Evolutionary conservation across 2,329 filamentous ascomycete species (phyloP).

Genomic region (Elsinoe australis): DNA sequence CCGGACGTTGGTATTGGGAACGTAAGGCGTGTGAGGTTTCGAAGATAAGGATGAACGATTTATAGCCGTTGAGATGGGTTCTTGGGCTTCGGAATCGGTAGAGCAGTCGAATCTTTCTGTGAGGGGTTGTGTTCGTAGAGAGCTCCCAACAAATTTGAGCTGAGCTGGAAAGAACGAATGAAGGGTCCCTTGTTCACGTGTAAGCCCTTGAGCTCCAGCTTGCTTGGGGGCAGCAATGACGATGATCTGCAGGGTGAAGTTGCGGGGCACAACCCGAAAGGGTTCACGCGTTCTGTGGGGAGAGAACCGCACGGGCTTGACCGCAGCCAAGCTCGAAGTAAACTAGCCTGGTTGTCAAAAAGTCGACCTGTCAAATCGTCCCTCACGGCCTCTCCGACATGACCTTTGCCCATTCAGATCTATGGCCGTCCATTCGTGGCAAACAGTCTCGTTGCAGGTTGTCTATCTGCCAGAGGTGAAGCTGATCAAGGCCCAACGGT

Average conservation of each 20-base stretch:
- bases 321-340: neutral
- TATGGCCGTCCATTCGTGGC: neutral
- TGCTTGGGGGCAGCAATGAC: too few species aligned
- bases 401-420: neutral
- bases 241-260: too few species aligned
- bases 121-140: too few species aligned
- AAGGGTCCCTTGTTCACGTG: too few species aligned
- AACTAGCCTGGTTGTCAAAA: neutral
- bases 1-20: neutral
- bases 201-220: too few species aligned
- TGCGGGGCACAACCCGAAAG: neutral
- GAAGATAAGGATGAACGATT: neutral
- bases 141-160: too few species aligned
- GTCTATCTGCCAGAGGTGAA: neutral
- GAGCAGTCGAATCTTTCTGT: too few species aligned
- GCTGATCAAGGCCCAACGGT: conserved; percentile 3
- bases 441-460: conserved; percentile 3
- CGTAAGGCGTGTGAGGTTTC: conserved; percentile 1
- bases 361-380: neutral
- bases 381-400: neutral
- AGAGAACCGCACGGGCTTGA: neutral
- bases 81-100: too few species aligned
- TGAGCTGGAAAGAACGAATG: too few species aligned
- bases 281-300: neutral
- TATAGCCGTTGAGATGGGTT: neutral